These are phyloP conservation scores for Excoecaria cochinchinensis DNA, from an alignment of 345 rosid species.

Conservation along the genomic window DNA sequence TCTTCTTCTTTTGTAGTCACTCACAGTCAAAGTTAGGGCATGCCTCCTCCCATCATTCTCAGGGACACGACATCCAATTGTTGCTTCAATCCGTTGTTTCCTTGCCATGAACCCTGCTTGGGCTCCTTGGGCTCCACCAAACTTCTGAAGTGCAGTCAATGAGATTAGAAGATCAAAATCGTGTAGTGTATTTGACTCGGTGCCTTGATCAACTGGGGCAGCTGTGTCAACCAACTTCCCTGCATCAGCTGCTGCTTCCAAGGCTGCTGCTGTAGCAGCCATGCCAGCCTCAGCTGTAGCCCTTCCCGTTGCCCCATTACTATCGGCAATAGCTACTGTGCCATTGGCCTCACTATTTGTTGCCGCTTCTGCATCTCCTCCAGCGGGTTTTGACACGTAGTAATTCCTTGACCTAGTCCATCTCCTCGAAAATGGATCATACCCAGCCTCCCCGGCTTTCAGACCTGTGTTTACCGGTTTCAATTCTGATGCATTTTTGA, in stretches of 20 bases:
- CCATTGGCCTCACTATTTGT: conserved; percentile 36
- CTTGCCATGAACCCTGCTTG: conserved; percentile 87
- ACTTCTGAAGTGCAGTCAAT: conserved; percentile 56
- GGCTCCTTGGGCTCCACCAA: conserved; percentile 82
- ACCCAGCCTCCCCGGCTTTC: conserved; percentile 97
- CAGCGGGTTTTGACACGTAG: conserved; percentile 55
- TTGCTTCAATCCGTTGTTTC: conserved; percentile 88
- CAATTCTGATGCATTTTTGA: conserved; percentile 82
- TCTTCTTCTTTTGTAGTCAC: conserved; percentile 98
- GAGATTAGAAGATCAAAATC: conserved; percentile 80
- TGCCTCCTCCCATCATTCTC: conserved; percentile 92
- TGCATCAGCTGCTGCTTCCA: conserved; percentile 95
- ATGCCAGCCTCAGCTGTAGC: conserved; percentile 38
- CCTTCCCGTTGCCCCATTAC: conserved; percentile 30
- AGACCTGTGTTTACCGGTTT: conserved; percentile 54
- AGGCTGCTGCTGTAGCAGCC: conserved; percentile 73
- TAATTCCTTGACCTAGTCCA: conserved; percentile 97
- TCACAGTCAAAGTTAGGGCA: conserved; percentile 79
- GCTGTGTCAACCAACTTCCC: conserved; percentile 92
- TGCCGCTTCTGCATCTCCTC: conserved; percentile 30
- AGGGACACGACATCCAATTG: conserved; percentile 67
- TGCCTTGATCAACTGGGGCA: conserved; percentile 87
- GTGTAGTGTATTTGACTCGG: conserved; percentile 69
- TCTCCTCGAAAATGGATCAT: conserved; percentile 97
- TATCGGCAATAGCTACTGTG: conserved; percentile 19